Base-by-base conservation (phyloP, 2,329 filamentous ascomycete species). In the Immersiporthe knoxdaviesiana region DNA sequence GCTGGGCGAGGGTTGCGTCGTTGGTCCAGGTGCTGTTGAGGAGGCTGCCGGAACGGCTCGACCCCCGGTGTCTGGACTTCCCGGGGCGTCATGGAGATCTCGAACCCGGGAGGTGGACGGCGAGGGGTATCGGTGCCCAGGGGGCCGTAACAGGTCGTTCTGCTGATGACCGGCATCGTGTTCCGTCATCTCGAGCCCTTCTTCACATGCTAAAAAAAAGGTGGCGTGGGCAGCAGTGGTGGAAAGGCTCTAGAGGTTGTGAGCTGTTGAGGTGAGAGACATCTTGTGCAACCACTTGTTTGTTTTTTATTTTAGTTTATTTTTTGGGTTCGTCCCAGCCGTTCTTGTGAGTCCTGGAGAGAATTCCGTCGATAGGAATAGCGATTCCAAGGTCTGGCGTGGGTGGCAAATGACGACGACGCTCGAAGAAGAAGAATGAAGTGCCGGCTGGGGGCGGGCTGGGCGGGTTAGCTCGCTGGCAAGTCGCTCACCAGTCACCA, bases 11-110 rank as follows among this genome's bases (percentile, higher is more conserved):
- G 41, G 70, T 72, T 30, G 65, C 65, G 59, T 72, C 69, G 58
- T 67, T 63, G 59, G 68, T 61, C 64, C 64, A 68, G 44, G 66
- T 52, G 61, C 47, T 67, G 60, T 71, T 69, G 44, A 69, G 66
- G 24, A 75, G 68, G 69, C 78, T 80, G 3, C 74, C 77, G n/a
- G 76, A 72, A 18, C 75, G 75, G 71, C 81, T 85, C 66, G 84
- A 81, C 73, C 84, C 83, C 81, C 82, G 11, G 79, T 79, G 59
- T 84, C 83, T 54, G 61, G 70, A 52, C 73, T 82, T 79, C 73
- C 80, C 81, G 62, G 58, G n/a, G 63, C 63, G 24, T 39, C 66
- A 60, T 67, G 60, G 37, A 56, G 62, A 54, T 52, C 66, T 30
- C 56, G 65, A 27, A 50, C 58, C 18, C 35, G 65, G 37, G 21